These are phyloP conservation scores for Phytophthora aleatoria DNA, from an alignment of 352 stramenopile genomes.

Conservation along the genomic window DNA sequence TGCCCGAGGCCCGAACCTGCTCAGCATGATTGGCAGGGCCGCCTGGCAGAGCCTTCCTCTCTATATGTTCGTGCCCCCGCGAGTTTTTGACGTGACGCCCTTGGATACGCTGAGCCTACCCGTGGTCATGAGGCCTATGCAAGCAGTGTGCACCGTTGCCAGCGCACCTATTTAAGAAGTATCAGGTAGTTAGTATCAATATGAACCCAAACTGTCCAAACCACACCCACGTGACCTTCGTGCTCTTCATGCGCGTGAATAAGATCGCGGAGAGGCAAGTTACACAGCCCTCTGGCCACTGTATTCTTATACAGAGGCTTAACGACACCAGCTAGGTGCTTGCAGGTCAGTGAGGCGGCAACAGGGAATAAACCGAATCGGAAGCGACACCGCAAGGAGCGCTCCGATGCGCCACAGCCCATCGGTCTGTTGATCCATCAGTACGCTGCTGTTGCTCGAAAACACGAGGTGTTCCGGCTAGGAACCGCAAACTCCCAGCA, in stretches of 20 bases:
- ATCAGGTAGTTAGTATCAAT: conserved; percentile 21
- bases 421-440: too few species aligned
- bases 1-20: conserved; percentile 35
- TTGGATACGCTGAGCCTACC: background rate
- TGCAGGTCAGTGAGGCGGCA: too few species aligned
- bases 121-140: background rate
- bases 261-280: conserved; percentile 4
- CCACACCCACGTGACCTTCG: background rate
- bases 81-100: conserved; percentile 24
- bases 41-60: background rate
- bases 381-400: too few species aligned
- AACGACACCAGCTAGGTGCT: background rate
- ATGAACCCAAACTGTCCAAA: conserved; percentile 27
- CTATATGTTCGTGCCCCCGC: conserved; percentile 15
- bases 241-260: background rate
- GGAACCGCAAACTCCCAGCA: background rate
- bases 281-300: background rate
- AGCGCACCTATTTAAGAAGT: conserved; percentile 31
- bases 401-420: too few species aligned
- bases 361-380: too few species aligned
- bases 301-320: background rate
- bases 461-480: background rate
- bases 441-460: background rate
- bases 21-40: conserved; percentile 32
- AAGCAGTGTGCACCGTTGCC: conserved; percentile 14